A percentile compares a stretch with the other conserved stretches of the same genome.
Evolutionary conservation across 108 stramenopile species (phyloP).

Genomic region (Ochromonas danica): DNA sequence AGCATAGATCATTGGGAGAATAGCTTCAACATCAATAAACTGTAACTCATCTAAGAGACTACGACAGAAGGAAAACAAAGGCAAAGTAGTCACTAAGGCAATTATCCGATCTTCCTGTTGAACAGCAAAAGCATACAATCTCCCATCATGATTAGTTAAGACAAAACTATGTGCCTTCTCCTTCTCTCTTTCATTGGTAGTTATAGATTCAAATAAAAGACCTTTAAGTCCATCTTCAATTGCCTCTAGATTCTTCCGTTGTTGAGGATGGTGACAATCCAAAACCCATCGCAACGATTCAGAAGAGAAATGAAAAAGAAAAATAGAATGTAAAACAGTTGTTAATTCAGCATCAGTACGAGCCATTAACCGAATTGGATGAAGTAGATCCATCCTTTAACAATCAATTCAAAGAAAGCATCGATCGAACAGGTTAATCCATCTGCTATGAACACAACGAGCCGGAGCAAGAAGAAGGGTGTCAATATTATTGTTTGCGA

Average conservation of each 20-base stretch:
- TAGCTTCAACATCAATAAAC: neutral
- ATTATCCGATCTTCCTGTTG: neutral
- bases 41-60: neutral
- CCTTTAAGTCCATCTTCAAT: neutral
- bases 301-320: neutral
- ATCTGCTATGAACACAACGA: too few species aligned
- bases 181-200: neutral
- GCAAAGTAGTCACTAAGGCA: neutral
- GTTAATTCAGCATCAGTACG: conserved; percentile 28
- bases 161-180: neutral
- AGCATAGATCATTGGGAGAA: neutral
- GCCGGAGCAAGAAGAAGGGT: too few species aligned
- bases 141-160: neutral
- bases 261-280: neutral
- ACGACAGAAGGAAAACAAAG: neutral
- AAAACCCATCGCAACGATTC: neutral
- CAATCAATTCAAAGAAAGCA: too few species aligned
- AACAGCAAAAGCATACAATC: neutral
- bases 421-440: too few species aligned
- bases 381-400: neutral
- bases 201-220: neutral
- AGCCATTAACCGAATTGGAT: conserved; percentile 21
- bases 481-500: too few species aligned
- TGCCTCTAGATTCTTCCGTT: neutral
- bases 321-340: conserved; percentile 10